Percentiles rank a stretch among this genome's conserved stretches.
Evolutionary conservation across 2,329 filamentous ascomycete genomes (phyloP).

Genomic region (Aspergillus fumigatiaffinis): DNA sequence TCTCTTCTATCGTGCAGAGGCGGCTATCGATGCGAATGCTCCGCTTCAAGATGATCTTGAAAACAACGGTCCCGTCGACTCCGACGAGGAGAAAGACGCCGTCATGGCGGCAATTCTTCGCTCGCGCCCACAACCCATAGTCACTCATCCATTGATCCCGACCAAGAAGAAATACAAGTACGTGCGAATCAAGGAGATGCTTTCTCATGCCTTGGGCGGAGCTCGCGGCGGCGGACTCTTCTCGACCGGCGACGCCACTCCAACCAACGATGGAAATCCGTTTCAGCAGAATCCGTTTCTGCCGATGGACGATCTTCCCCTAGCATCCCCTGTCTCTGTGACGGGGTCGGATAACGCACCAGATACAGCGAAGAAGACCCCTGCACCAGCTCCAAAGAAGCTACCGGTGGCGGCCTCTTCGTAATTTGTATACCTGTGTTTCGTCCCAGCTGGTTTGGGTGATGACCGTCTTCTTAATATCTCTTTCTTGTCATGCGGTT

Average conservation of each 20-base stretch:
- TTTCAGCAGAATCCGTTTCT: slow-evolving; percentile 36
- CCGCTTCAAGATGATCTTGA: slow-evolving; percentile 84
- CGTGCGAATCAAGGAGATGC: slow-evolving; percentile 61
- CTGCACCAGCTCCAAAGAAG: slow-evolving; percentile 19
- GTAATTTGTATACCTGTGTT: slow-evolving; percentile 3
- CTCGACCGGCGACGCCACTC: slow-evolving; percentile 31
- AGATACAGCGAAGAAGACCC: slow-evolving; percentile 22
- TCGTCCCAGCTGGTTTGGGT: not conserved
- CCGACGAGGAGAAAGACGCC: slow-evolving; percentile 85
- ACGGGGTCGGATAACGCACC: slow-evolving; percentile 19
- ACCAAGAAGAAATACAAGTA: slow-evolving; percentile 55
- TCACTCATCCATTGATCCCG: slow-evolving; percentile 56
- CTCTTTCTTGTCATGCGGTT: slow-evolving; percentile 5
- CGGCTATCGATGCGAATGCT: slow-evolving; percentile 89
- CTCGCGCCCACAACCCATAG: slow-evolving; percentile 73
- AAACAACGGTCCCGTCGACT: slow-evolving; percentile 77
- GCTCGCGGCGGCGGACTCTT: slow-evolving; percentile 45
- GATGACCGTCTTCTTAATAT: slow-evolving; percentile 3
- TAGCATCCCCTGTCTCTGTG: slow-evolving; percentile 22
- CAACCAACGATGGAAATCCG: slow-evolving; percentile 27
- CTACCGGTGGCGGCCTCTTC: slow-evolving; percentile 16
- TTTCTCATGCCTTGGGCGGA: slow-evolving; percentile 56
- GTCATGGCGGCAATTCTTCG: slow-evolving; percentile 77
- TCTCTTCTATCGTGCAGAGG: slow-evolving; percentile 56
- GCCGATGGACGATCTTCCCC: slow-evolving; percentile 23